A percentile compares a stretch with the other conserved stretches of the same genome.
Conservation (phyloP, 192 early-diverging fungal species). For the Backusella sp. region DNA sequence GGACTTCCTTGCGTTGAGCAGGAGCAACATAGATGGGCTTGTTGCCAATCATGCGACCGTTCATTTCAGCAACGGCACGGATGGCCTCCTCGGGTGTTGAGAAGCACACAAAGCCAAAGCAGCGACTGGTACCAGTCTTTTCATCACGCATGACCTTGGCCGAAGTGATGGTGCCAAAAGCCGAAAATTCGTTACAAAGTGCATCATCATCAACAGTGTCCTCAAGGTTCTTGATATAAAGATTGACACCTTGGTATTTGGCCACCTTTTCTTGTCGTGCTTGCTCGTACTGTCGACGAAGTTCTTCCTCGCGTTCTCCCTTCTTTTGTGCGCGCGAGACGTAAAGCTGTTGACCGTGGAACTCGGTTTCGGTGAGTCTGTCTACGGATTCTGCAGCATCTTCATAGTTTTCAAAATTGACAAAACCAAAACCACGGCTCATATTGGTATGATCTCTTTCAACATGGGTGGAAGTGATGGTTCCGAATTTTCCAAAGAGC, state of each 20-base stretch:
- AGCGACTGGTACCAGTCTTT: conserved; percentile 74
- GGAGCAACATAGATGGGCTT: conserved; percentile 99
- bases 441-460: conserved; percentile 75
- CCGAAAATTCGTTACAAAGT: conserved; percentile 93
- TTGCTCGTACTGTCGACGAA: conserved; percentile 93
- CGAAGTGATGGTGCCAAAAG: conserved; percentile 94
- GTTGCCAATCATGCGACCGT: conserved; percentile 88
- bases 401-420: conserved; percentile 94
- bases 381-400: conserved; percentile 85
- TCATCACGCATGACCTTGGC: conserved; percentile 99
- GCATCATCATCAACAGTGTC: conserved; percentile 95
- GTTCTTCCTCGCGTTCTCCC: conserved; percentile 94
- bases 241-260: conserved; percentile 99
- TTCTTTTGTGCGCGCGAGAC: conserved; percentile 99
- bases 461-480: conserved; percentile 81
- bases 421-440: conserved; percentile 95
- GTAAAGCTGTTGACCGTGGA: conserved; percentile 88
- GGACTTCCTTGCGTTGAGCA: conserved; percentile 96
- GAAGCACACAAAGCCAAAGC: conserved; percentile 99
- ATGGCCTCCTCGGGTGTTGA: conserved; percentile 97
- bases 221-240: conserved; percentile 99
- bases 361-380: conserved; percentile 91
- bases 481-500: conserved; percentile 80
- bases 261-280: conserved; percentile 92
- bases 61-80: conserved; percentile 99